Conservation (phyloP, 1,139 yeast species). For the Blastobotrys illinoisensis region DNA sequence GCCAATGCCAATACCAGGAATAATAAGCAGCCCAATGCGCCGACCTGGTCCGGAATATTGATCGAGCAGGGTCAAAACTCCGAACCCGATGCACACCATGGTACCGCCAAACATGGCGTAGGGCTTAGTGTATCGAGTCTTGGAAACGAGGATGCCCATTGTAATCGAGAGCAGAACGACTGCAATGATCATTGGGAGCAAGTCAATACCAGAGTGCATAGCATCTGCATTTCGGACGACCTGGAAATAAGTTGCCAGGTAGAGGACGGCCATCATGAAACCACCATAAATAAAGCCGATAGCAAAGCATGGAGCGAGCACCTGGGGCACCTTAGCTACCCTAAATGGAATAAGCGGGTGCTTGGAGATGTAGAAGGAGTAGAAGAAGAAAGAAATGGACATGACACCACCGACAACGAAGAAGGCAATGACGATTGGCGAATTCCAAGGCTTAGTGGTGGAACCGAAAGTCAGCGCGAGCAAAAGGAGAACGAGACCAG, state of each 20-base stretch:
- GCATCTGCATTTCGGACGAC: conserved; percentile 45
- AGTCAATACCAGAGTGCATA: conserved; percentile 52
- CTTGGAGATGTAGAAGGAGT: conserved; percentile 44
- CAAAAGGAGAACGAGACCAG: conserved; percentile 42
- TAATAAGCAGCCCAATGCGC: conserved; percentile 47
- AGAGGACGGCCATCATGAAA: conserved; percentile 43
- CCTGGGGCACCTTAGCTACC: conserved; percentile 36
- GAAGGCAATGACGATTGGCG: conserved; percentile 50
- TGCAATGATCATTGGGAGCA: conserved; percentile 50
- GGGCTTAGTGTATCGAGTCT: conserved; percentile 46
- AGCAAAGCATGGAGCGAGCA: conserved; percentile 38
- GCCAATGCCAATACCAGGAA: conserved; percentile 54
- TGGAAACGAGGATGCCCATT: conserved; percentile 44
- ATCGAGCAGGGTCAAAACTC: conserved; percentile 40
- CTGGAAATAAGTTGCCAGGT: conserved; percentile 53
- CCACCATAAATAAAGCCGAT: conserved; percentile 41
- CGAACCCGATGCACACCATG: conserved; percentile 48
- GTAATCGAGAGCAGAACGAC: conserved; percentile 45
- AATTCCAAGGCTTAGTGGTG: conserved; percentile 46
- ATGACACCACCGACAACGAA: conserved; percentile 52
- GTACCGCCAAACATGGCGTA: conserved; percentile 42
- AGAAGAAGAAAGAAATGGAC: conserved; percentile 39
- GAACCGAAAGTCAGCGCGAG: conserved; percentile 49
- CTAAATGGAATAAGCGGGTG: conserved; percentile 46
- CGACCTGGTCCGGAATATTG: conserved; percentile 20